Evolutionary conservation across 1,284 basidiomycete genomes (phyloP), one percentile per base, ranked within the genome.

Genomic region (Boletellus dicymbophilus): DNA sequence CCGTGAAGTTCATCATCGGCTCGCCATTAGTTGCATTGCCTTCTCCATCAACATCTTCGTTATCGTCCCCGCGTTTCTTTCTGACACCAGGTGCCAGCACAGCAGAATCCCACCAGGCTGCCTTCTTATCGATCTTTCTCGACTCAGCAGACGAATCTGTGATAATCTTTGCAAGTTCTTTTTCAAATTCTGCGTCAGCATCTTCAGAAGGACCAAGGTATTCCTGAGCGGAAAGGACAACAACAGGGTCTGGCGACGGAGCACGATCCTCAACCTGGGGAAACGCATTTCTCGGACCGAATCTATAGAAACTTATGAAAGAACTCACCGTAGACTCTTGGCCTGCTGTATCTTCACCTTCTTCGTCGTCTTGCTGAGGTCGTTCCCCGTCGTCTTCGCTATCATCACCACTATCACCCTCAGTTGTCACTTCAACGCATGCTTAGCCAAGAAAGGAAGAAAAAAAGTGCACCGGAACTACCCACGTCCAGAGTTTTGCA

Each of bases 81-180:
- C 84, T 77, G 47, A 78, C 55, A 41, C 77, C 77, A 10, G 84
- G 79, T 53, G 85, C 81, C 58, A 91, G 70, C 18, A 93, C 83
- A n/a, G 90, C 82, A 38, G 88, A 85, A 63, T 95, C 93, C 84
- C 92, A 93, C 47, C 93, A 77, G 1, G 90, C 90, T 0, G 88
- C 85, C 69, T 88, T 92, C 70, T 87, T 88, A 65, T 93, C 89
- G 20, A 93, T 82, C 60, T 90, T 92, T 50, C 90, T 75, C n/a
- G 87, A 79, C 62, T 95, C 85, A 11, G 85, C 78, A 36, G 91
- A 90, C 8, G 82, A 89, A 59, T 96, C 93, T 0, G 90, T 91
- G 41, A 97, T 85, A 77, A 99, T 88, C 72, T 93, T 96, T 2
- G 96, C 94, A 23, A 99, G 82, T 67, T 99, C 97, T 65, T 94